phyloP scores from a whole-genome alignment of 2,329 filamentous ascomycete genomes.

The Fonsecaea monophora region DNA sequence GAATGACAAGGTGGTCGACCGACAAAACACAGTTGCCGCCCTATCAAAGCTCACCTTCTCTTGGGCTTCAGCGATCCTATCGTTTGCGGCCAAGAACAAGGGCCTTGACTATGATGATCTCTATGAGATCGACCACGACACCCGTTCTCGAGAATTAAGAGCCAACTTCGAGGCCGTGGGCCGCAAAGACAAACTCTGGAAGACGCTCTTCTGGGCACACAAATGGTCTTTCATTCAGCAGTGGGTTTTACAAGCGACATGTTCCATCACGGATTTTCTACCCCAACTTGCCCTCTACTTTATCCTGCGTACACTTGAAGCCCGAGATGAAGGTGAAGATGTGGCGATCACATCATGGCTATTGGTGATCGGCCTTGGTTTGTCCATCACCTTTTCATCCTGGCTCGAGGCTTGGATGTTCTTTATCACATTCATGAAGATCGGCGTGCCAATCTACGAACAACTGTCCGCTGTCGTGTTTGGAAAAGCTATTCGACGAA shows the following conservation, averaged over 20 bases:
- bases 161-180: slow-evolving; percentile 52
- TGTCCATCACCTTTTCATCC: slow-evolving; percentile 61
- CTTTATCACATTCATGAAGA: slow-evolving; percentile 69
- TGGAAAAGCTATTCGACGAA: slow-evolving; percentile 76
- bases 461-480: slow-evolving; percentile 77
- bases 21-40: slow-evolving; percentile 66
- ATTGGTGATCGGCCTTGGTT: slow-evolving; percentile 71
- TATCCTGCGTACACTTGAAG: slow-evolving; percentile 70
- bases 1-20: slow-evolving; percentile 67
- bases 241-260: slow-evolving; percentile 62
- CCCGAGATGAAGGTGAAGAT: slow-evolving; percentile 53
- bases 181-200: slow-evolving; percentile 60
- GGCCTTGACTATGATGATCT: slow-evolving; percentile 69
- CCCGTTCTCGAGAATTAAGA: slow-evolving; percentile 60
- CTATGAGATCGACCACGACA: slow-evolving; percentile 64
- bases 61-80: slow-evolving; percentile 67
- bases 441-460: slow-evolving; percentile 71
- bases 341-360: slow-evolving; percentile 65
- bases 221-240: slow-evolving; percentile 64
- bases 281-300: slow-evolving; percentile 73
- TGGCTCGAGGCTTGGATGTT: slow-evolving; percentile 71
- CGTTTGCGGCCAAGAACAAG: slow-evolving; percentile 62
- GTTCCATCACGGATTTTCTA: slow-evolving; percentile 67
- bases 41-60: slow-evolving; percentile 69
- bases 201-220: slow-evolving; percentile 66